Evolutionary conservation across 306 rosid species (phyloP).

Genomic region (Crotalaria pallida): DNA sequence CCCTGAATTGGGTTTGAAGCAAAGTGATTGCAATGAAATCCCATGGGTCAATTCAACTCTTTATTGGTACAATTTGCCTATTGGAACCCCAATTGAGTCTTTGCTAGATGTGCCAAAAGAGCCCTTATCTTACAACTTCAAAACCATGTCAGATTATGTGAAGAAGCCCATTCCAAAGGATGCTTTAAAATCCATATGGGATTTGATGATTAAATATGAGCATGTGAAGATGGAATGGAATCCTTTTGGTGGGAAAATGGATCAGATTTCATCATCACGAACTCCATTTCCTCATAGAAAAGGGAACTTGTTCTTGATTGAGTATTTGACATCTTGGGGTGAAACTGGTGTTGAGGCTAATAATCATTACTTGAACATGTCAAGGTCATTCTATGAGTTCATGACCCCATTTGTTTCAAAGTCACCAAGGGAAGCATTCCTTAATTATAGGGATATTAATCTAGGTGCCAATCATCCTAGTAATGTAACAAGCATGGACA

Average conservation of each 20-base stretch:
- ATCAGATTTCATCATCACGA: slow-evolving; percentile 23
- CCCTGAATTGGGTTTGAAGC: slow-evolving; percentile 19
- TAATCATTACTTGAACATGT: not conserved
- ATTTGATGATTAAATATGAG: slow-evolving; percentile 24
- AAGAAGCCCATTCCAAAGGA: slow-evolving; percentile 24
- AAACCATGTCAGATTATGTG: slow-evolving; percentile 35
- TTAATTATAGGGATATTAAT: slow-evolving; percentile 35
- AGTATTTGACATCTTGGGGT: slow-evolving; percentile 31
- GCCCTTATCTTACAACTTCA: not conserved
- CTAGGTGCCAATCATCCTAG: slow-evolving; percentile 28
- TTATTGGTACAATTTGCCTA: slow-evolving; percentile 23
- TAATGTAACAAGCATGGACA: not conserved
- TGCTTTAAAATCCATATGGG: slow-evolving; percentile 24
- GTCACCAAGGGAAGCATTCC: slow-evolving; percentile 30
- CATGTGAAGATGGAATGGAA: slow-evolving; percentile 33
- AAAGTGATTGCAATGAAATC: slow-evolving; percentile 24
- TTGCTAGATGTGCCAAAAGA: slow-evolving; percentile 10
- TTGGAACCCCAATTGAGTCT: not conserved
- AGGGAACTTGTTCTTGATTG: slow-evolving; percentile 37
- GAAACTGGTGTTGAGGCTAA: slow-evolving; percentile 15
- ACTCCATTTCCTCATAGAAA: slow-evolving; percentile 40
- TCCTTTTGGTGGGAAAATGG: slow-evolving; percentile 40
- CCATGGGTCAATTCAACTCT: slow-evolving; percentile 33
- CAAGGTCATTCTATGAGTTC: slow-evolving; percentile 21
- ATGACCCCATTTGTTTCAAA: slow-evolving; percentile 28